Evolutionary conservation across 2,329 filamentous ascomycete genomes (phyloP).

Genomic region (Xylaria sp.): DNA sequence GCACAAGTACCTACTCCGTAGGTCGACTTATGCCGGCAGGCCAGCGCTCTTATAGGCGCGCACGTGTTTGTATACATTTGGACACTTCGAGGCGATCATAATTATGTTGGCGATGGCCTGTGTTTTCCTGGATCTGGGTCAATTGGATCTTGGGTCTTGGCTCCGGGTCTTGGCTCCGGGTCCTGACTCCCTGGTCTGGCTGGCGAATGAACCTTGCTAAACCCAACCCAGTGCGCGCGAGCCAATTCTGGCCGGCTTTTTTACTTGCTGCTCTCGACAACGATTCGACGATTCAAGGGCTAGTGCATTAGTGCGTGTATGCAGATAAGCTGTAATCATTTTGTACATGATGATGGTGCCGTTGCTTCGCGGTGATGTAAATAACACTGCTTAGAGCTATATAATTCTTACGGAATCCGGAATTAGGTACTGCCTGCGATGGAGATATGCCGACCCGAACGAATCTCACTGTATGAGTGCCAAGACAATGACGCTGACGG

Average conservation of each 20-base stretch:
- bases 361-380: not conserved
- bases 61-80: not conserved
- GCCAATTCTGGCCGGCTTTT: not conserved
- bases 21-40: not conserved
- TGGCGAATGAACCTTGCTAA: not conserved
- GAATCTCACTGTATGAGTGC: not conserved
- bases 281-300: not conserved
- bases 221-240: not conserved
- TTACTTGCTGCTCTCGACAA: not conserved
- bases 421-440: no score
- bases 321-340: not conserved
- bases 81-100: conserved; percentile 6
- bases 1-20: not conserved
- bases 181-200: not conserved
- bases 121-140: not conserved
- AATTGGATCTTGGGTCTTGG: not conserved
- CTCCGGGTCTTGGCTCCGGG: not conserved
- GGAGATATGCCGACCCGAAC: no score
- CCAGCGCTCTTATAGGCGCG: not conserved
- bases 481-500: no score
- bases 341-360: not conserved
- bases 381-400: not conserved
- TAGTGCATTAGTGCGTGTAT: not conserved
- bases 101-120: conserved; percentile 11
- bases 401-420: no score